A percentile compares a stretch with the other conserved stretches of the same genome.
phyloP scores from a whole-genome alignment of 2,329 filamentous ascomycete genomes.

The Cryphonectria naterciae region DNA sequence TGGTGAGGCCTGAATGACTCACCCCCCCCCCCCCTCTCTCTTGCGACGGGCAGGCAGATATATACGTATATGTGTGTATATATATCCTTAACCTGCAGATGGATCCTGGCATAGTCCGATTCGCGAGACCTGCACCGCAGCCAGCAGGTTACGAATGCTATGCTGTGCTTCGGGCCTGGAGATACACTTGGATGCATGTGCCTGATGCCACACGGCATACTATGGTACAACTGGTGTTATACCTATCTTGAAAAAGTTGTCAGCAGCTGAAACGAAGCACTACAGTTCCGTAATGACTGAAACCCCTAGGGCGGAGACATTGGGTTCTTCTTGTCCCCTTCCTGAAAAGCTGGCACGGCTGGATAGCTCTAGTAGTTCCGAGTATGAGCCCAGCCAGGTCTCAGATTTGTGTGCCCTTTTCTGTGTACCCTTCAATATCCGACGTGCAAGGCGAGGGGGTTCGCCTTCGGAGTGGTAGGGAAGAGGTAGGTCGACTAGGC shows the following conservation, averaged over 20 bases:
- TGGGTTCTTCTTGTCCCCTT: background rate
- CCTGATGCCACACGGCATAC: background rate
- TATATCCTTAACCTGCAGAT: background rate
- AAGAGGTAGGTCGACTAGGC: background rate
- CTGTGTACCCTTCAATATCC: background rate
- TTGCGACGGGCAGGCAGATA: background rate
- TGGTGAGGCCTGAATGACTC: background rate
- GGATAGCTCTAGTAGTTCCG: background rate
- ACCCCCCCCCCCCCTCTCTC: background rate
- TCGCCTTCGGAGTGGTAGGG: background rate
- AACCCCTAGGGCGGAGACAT: background rate
- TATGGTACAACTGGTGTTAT: background rate
- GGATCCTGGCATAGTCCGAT: background rate
- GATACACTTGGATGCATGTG: background rate
- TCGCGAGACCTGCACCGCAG: conserved; percentile 8
- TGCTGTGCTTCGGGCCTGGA: background rate
- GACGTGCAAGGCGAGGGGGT: background rate
- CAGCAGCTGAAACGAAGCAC: conserved; percentile 1
- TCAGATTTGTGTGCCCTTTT: background rate
- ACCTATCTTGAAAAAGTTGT: background rate
- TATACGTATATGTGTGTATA: background rate
- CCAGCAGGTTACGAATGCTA: conserved; percentile 8
- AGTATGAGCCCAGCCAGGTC: background rate
- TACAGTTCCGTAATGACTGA: background rate
- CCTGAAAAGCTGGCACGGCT: background rate